Percentiles rank a stretch among this genome's conserved stretches.
phyloP scores from a whole-genome alignment of 1,139 yeast species.

The Yarrowia galli region DNA sequence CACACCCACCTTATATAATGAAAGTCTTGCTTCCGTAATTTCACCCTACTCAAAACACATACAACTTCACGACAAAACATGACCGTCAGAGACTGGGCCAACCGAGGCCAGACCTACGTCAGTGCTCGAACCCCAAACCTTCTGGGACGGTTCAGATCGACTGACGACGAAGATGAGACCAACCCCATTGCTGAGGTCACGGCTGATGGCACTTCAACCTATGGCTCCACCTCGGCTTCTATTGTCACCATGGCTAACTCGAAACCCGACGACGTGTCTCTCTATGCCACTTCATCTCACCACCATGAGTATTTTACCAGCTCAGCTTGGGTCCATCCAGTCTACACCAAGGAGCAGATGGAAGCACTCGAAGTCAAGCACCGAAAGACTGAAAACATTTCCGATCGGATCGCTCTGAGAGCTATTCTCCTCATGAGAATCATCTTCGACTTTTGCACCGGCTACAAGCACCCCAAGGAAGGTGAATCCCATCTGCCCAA shows the following conservation, averaged over 20 bases:
- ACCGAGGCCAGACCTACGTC: constrained; percentile 19
- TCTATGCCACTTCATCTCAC: constrained; percentile 13
- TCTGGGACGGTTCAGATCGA: constrained; percentile 17
- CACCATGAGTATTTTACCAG: constrained; percentile 41
- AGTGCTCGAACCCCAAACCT: constrained; percentile 16
- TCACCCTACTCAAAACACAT: not conserved
- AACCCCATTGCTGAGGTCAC: not conserved
- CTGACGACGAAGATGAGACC: not conserved
- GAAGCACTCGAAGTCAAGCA: constrained; percentile 60
- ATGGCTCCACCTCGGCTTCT: constrained; percentile 11
- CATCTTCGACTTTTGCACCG: constrained; percentile 68
- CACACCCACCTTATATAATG: constrained; percentile 14
- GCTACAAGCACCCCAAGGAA: constrained; percentile 61
- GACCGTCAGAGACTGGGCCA: constrained; percentile 34
- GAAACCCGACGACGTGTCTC: constrained; percentile 23
- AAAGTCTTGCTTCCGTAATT: not conserved
- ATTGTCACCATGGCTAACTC: constrained; percentile 25
- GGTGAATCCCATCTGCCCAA: constrained; percentile 56
- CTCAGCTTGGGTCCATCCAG: constrained; percentile 65
- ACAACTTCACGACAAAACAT: not conserved
- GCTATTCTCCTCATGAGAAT: constrained; percentile 58
- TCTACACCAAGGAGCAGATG: constrained; percentile 58
- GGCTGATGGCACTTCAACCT: not conserved
- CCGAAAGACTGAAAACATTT: constrained; percentile 51
- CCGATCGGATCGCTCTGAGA: constrained; percentile 56